Evolutionary conservation across 2,329 filamentous ascomycete species (phyloP).

Genomic region (Cladophialophora carrionii): DNA sequence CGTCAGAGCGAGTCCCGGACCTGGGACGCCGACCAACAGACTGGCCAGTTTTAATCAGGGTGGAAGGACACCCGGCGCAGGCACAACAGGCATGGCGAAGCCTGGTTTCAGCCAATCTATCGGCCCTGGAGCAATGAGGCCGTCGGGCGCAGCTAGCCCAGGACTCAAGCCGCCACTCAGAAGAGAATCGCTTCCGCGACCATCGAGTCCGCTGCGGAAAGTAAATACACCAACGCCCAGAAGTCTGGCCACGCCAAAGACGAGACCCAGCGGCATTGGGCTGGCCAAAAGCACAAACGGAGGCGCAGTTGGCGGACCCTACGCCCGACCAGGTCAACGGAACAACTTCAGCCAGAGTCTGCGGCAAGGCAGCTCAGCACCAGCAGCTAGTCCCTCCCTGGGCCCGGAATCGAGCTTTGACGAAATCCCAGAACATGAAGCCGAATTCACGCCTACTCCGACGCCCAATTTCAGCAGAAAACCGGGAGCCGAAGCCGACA

Average conservation of each 20-base stretch:
- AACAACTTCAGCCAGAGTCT: slow-evolving; percentile 44
- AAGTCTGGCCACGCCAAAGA: slow-evolving; percentile 35
- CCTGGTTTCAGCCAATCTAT: slow-evolving; percentile 88
- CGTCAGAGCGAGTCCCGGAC: slow-evolving; percentile 27
- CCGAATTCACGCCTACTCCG: slow-evolving; percentile 50
- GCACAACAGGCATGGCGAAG: slow-evolving; percentile 54
- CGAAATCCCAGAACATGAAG: slow-evolving; percentile 58
- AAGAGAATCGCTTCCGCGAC: slow-evolving; percentile 78
- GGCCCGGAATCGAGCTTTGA: slow-evolving; percentile 43
- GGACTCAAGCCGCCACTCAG: slow-evolving; percentile 66
- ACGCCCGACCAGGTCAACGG: slow-evolving; percentile 62
- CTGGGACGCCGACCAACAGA: slow-evolving; percentile 58
- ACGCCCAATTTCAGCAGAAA: slow-evolving; percentile 31
- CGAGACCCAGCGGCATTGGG: slow-evolving; percentile 34
- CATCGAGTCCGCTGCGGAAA: slow-evolving; percentile 81
- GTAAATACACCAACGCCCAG: slow-evolving; percentile 52
- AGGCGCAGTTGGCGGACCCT: slow-evolving; percentile 46
- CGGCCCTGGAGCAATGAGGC: slow-evolving; percentile 62
- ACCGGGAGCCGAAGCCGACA: slow-evolving; percentile 31
- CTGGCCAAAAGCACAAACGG: slow-evolving; percentile 57
- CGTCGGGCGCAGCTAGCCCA: slow-evolving; percentile 66
- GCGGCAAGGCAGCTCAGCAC: slow-evolving; percentile 34
- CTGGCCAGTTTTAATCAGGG: slow-evolving; percentile 56
- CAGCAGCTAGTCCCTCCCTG: slow-evolving; percentile 34
- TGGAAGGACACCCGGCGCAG: slow-evolving; percentile 54